Evolutionary conservation across 1,284 basidiomycete genomes (phyloP), one percentile per base, ranked within the genome.

Genomic region (Sanghuangporus baumii): DNA sequence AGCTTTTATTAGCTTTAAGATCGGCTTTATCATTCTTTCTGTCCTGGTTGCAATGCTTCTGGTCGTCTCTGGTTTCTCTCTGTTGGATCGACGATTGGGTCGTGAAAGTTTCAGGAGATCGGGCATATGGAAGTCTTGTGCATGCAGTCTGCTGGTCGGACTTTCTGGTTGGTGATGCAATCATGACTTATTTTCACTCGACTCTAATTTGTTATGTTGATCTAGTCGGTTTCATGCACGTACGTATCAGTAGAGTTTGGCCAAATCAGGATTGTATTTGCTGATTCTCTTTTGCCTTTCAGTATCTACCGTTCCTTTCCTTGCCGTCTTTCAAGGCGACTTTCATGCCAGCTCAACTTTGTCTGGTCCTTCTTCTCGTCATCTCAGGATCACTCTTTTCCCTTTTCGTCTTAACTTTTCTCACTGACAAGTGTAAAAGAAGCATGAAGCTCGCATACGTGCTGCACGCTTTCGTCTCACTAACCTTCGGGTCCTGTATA

Each of bases 11-110:
- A 23, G 36, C 20, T 52, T 65, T 23, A 26, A 59, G 18, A 50
- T 57, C n/a, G 60, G 60, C 8, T 62, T 62, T 37, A 55, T 65
- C 26, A 46, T 38, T 8, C 61, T 65, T 14, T 65, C 64, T 14
- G 23, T 65, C 34, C 31, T 59, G 31, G 43, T 56, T 6, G 55
- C 64, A 7, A 40, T 23, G 6, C 9, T 52, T n/a, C 48, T 65
- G 20, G 58, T 65, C 51, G 37, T 59, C 36, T 51, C 26, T 0
- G 50, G 47, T 37, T 58, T 59, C 50, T 23, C 55, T 7, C 26
- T 60, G 6, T 47, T 62, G 36, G 60, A 59, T 23, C 26, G 46
- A 9, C 37, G 38, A 47, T 34, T 20, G 12, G 16, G 2, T 0
- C 26, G 31, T 6, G 31, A 54, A 11, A 6, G 37, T 16, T 16